These are phyloP conservation scores for Amanita muscaria DNA, from an alignment of 768 basidiomycete genomes.

Conservation along the genomic window DNA sequence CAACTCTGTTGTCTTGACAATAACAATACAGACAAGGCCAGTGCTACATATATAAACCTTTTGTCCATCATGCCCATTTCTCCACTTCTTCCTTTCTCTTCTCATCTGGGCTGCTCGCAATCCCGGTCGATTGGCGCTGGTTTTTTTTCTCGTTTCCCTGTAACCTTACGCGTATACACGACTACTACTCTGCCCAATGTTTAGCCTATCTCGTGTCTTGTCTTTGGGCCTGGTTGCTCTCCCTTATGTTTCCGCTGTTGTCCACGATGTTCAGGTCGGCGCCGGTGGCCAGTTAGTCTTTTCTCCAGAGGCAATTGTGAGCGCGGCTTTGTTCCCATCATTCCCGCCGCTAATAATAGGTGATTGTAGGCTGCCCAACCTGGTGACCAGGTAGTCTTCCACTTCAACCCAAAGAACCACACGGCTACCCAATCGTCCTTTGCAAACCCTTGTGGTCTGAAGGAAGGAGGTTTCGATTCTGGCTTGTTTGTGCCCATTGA, in stretches of 20 bases:
- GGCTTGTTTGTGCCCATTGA: conserved; percentile 39
- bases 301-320: conserved; percentile 45
- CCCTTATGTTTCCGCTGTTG: conserved; percentile 40
- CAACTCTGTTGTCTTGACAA: no score
- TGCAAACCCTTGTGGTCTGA: conserved; percentile 41
- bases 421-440: conserved; percentile 46
- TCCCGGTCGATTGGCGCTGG: conserved; percentile 13
- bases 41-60: no score
- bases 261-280: conserved; percentile 49
- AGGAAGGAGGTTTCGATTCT: conserved; percentile 45
- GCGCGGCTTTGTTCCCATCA: conserved; percentile 12
- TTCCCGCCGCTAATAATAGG: not conserved
- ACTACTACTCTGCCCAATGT: conserved; percentile 35
- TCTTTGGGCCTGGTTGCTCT: conserved; percentile 40
- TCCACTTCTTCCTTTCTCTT: conserved; percentile 20
- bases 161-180: no score
- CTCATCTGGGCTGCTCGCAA: conserved; percentile 15
- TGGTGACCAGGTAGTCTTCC: conserved; percentile 56
- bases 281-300: conserved; percentile 30
- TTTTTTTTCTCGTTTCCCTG: conserved; percentile 16
- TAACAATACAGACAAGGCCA: no score
- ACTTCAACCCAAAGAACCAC: conserved; percentile 51
- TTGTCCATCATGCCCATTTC: no score
- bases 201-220: conserved; percentile 25
- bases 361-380: conserved; percentile 31